Percentiles rank a stretch among this genome's conserved stretches.
Evolutionary conservation across 805 yeast genomes (phyloP).

Genomic region (Komagataella pseudopastoris): DNA sequence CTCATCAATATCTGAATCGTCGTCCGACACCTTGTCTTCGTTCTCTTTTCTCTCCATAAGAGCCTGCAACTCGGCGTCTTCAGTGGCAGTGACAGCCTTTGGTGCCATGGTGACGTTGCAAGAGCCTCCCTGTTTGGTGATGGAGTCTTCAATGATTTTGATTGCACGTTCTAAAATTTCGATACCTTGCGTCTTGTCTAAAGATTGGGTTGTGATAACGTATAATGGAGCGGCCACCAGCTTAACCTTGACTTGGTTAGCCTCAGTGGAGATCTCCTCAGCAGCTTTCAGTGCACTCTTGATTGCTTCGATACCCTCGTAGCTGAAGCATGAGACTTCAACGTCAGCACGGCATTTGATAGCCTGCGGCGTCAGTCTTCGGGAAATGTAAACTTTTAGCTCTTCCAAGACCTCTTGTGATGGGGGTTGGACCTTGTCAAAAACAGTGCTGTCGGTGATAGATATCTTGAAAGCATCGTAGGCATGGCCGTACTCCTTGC

Average conservation of each 20-base stretch:
- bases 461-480: constrained; percentile 95
- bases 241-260: constrained; percentile 82
- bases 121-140: constrained; percentile 66
- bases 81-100: constrained; percentile 96
- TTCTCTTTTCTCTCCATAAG: constrained; percentile 86
- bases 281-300: constrained; percentile 81
- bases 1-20: constrained; percentile 25
- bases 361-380: constrained; percentile 96
- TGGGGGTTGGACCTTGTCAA: constrained; percentile 68
- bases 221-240: constrained; percentile 96
- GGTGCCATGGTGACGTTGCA: constrained; percentile 96
- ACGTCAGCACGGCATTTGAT: constrained; percentile 97
- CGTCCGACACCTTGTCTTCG: constrained; percentile 78
- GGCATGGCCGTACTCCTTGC: constrained; percentile 91
- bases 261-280: constrained; percentile 71
- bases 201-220: constrained; percentile 83
- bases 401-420: constrained; percentile 68
- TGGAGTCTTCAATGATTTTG: constrained; percentile 55
- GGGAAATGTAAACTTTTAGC: constrained; percentile 72
- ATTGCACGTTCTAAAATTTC: constrained; percentile 70
- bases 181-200: constrained; percentile 85
- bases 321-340: constrained; percentile 92
- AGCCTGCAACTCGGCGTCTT: constrained; percentile 95
- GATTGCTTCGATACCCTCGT: constrained; percentile 97
- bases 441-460: constrained; percentile 81